Conservation (phyloP, 371 early-diverging fungal species). For the Circinella minor region DNA sequence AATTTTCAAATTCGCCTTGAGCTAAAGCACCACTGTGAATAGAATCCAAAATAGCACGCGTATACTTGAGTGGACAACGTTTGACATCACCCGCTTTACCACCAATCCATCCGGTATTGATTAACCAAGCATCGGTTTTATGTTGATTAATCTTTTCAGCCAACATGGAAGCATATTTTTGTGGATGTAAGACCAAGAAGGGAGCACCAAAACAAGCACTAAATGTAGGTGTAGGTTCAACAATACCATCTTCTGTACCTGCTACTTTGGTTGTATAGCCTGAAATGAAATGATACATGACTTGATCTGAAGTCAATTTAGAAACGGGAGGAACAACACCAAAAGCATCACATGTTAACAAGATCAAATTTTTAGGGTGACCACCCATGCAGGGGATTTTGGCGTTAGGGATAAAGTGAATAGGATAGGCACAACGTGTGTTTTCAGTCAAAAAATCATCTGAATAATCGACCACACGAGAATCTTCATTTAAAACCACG, state of each 20-base stretch:
- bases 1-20: conserved; percentile 77
- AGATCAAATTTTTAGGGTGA: conserved; percentile 95
- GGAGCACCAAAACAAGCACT: conserved; percentile 97
- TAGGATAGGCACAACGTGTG: conserved; percentile 98
- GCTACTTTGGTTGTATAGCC: conserved; percentile 94
- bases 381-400: conserved; percentile 93
- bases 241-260: conserved; percentile 97
- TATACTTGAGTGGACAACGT: conserved; percentile 95
- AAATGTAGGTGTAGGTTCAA: conserved; percentile 92
- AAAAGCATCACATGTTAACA: conserved; percentile 98
- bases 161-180: conserved; percentile 96
- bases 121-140: conserved; percentile 92
- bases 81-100: conserved; percentile 89
- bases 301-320: conserved; percentile 89
- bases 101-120: conserved; percentile 99
- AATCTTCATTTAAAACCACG: conserved; percentile 84
- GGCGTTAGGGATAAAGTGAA: conserved; percentile 95
- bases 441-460: conserved; percentile 91
- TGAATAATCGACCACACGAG: conserved; percentile 88
- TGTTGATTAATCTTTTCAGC: conserved; percentile 93
- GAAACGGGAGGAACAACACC: conserved; percentile 97
- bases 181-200: conserved; percentile 97
- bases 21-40: conserved; percentile 90
- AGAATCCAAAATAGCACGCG: conserved; percentile 96
- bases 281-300: conserved; percentile 98